Conservation (phyloP, 805 yeast genomes). For the Candida endomychidarum region DNA sequence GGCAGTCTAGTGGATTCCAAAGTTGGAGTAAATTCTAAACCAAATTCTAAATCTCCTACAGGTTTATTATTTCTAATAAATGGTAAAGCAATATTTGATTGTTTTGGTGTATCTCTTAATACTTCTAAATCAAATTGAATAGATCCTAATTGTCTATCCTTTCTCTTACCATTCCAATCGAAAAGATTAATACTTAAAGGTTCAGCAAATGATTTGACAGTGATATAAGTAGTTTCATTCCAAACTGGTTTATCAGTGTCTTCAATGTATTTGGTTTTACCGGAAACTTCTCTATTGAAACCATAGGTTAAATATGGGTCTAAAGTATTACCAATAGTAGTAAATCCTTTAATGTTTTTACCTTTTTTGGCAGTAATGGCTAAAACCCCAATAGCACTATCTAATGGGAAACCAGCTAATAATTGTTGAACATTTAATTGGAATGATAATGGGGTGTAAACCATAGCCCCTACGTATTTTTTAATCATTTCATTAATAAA, state of each 20-base stretch:
- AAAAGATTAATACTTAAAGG: slow-evolving; percentile 70
- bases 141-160: slow-evolving; percentile 80
- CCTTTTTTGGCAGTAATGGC: slow-evolving; percentile 69
- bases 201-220: slow-evolving; percentile 74
- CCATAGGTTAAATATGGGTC: slow-evolving; percentile 88
- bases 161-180: slow-evolving; percentile 78
- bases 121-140: slow-evolving; percentile 71
- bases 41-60: slow-evolving; percentile 72
- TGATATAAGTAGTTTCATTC: slow-evolving; percentile 74
- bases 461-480: slow-evolving; percentile 84
- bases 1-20: slow-evolving; percentile 58
- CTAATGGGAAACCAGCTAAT: slow-evolving; percentile 75
- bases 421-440: slow-evolving; percentile 91
- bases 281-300: slow-evolving; percentile 56
- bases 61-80: slow-evolving; percentile 81
- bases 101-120: slow-evolving; percentile 53
- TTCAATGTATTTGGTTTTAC: slow-evolving; percentile 64
- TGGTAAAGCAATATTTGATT: slow-evolving; percentile 49
- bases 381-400: slow-evolving; percentile 84
- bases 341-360: slow-evolving; percentile 64
- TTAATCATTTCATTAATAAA: slow-evolving; percentile 82
- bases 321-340: slow-evolving; percentile 70
- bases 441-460: slow-evolving; percentile 87
- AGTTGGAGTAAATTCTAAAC: slow-evolving; percentile 75
- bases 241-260: slow-evolving; percentile 76